These are phyloP conservation scores for Grigorovia yakushimaensis DNA, from an alignment of 805 yeast species.

Conservation along the genomic window DNA sequence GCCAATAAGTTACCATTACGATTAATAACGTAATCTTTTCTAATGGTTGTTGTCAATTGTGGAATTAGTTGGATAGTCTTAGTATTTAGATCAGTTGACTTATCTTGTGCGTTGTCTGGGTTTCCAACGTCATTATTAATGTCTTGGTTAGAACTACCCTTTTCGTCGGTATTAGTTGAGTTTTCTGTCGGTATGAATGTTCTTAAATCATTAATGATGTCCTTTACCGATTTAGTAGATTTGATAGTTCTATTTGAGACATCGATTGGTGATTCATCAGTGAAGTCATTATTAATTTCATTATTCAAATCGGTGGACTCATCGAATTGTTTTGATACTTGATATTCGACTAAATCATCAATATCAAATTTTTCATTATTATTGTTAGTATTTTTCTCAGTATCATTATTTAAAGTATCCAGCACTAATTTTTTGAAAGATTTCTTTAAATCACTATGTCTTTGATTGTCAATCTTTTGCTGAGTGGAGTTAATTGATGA, in stretches of 20 bases:
- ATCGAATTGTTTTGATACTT: constrained; percentile 20
- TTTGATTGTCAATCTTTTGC: not conserved
- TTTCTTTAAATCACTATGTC: not conserved
- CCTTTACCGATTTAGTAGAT: not conserved
- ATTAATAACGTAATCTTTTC: constrained; percentile 33
- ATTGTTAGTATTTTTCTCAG: constrained; percentile 8
- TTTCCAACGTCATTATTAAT: not conserved
- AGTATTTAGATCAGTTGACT: not conserved
- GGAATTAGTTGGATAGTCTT: constrained; percentile 12
- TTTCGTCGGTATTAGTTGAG: not conserved
- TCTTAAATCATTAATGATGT: not conserved
- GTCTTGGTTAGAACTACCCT: not conserved
- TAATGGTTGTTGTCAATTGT: constrained; percentile 19
- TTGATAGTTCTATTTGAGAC: not conserved
- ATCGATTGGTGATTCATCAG: not conserved
- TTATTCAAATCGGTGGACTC: not conserved
- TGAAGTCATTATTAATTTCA: constrained; percentile 1
- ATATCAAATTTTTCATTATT: constrained; percentile 15
- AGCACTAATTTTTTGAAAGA: not conserved
- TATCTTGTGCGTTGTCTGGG: not conserved
- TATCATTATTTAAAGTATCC: constrained; percentile 2
- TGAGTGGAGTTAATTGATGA: constrained; percentile 10
- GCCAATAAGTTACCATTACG: constrained; percentile 35
- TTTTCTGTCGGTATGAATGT: not conserved
- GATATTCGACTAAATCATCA: constrained; percentile 23